Base-by-base conservation (phyloP, 2,329 filamentous ascomycete genomes). In the Lasiodiplodia sp. region DNA sequence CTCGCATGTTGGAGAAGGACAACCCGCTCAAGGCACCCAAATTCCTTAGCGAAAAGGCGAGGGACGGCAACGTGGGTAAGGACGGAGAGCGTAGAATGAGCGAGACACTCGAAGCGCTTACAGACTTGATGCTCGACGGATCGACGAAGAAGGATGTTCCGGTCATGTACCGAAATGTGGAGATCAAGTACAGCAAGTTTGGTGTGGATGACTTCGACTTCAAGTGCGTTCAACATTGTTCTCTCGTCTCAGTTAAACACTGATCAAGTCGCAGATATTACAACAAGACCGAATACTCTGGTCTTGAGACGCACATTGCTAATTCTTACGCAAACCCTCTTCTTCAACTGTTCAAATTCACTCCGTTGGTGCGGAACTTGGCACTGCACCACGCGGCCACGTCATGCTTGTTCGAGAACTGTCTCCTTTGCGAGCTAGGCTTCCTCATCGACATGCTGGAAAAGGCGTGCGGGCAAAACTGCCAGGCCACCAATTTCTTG, bases 161-260 rank as follows among this genome's bases (percentile, higher is more conserved):
- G 25, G 87, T 92, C 10, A 93, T 96, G 83, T 99, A 99, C 79
- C 90, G 92, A 72, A 94, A 94, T 74, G 92, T 97, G 12, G 95
- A 98, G 79, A 99, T 99, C 82, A 97, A 97, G 78, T 99, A 98
- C 83, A 97, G 95, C 85, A 96, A 94, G 77, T 99, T 97, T 79
- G 96, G 96, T 23, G 94, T 99, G n/a, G 95, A 98, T 75, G 96
- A 99, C 79, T 99, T 99, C 78, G 96, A 99, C 79, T 99, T 99
- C 81, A 91, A 92, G 90, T 93, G 82, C 75, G 88, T 80, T 16
- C 3, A 18, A 6, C 44, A 2, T 51, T 58, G 5, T 23, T 14
- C 16, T 3, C 11, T 18, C 28, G 16, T 18, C n/a, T 16, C 14
- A 3, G 16, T n/a, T 3, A 5, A 47, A 63, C 38, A 14, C 58